Conservation (phyloP, 2,329 filamentous ascomycete genomes). For the Phialemonium atrogriseum region DNA sequence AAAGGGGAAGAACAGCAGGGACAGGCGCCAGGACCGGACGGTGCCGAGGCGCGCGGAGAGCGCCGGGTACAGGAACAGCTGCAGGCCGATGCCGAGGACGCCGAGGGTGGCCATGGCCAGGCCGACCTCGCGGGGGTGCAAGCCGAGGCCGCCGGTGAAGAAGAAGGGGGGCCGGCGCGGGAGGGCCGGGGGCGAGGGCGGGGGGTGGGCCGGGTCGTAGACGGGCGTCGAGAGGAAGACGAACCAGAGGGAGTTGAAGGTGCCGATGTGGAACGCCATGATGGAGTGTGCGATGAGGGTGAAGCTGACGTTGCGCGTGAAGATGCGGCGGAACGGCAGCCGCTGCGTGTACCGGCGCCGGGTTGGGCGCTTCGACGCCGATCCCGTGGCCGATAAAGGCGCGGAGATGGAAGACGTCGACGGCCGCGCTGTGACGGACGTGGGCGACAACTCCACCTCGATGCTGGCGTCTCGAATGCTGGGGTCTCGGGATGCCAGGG, state of each 20-base stretch:
- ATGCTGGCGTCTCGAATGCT: constrained; percentile 19
- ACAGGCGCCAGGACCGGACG: constrained; percentile 58
- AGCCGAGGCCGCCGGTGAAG: constrained; percentile 70
- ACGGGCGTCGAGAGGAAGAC: constrained; percentile 69
- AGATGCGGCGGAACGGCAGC: constrained; percentile 45
- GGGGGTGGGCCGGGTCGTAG: constrained; percentile 31
- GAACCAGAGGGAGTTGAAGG: constrained; percentile 70
- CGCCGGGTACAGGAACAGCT: constrained; percentile 62
- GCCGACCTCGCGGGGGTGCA: constrained; percentile 64
- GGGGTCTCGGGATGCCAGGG: constrained; percentile 21
- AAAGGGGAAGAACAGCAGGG: constrained; percentile 61
- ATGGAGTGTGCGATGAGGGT: constrained; percentile 60
- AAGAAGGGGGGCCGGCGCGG: constrained; percentile 41
- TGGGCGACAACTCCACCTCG: constrained; percentile 22
- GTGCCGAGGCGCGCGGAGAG: constrained; percentile 61
- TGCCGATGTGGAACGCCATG: constrained; percentile 63
- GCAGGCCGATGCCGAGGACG: constrained; percentile 64
- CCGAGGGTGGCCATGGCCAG: constrained; percentile 71
- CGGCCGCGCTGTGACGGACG: constrained; percentile 8
- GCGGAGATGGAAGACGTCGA: constrained; percentile 5
- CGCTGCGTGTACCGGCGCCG: constrained; percentile 33
- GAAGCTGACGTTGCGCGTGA: constrained; percentile 44
- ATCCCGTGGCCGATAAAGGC: neutral
- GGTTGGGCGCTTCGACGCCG: no score
- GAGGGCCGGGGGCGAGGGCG: constrained; percentile 18